A percentile compares a stretch with the other conserved stretches of the same genome.
These are phyloP conservation scores for Phytophthora sansomeana DNA, from an alignment of 352 stramenopile genomes.

Conservation along the genomic window DNA sequence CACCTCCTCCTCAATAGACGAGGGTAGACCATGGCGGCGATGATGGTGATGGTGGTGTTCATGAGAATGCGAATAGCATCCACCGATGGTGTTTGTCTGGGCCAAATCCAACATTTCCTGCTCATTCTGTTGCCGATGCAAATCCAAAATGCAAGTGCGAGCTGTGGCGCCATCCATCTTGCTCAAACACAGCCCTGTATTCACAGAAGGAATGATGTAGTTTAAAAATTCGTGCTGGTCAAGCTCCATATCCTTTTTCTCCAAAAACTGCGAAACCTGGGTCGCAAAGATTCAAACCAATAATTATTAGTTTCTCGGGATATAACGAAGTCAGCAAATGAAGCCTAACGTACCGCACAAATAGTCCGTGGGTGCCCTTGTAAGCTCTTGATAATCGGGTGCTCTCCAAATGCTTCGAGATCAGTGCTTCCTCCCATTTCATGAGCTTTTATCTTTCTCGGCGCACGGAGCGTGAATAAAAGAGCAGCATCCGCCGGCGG, in stretches of 20 bases:
- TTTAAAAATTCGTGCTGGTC: conserved; percentile 83
- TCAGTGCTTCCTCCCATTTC: conserved; percentile 82
- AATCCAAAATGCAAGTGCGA: conserved; percentile 15
- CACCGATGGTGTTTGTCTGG: conserved; percentile 8
- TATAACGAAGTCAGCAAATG: neutral
- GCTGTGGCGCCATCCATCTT: conserved; percentile 27
- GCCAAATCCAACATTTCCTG: conserved; percentile 19
- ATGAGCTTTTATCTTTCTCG: conserved; percentile 76
- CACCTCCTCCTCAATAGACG: conserved; percentile 22
- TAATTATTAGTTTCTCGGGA: neutral
- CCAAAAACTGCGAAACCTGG: conserved; percentile 79
- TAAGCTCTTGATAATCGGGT: conserved; percentile 71
- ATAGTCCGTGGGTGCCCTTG: conserved; percentile 75
- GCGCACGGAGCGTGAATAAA: conserved; percentile 78
- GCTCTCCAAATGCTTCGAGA: conserved; percentile 63
- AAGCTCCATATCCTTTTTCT: conserved; percentile 87
- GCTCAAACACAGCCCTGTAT: conserved; percentile 65
- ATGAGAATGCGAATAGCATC: conserved; percentile 27
- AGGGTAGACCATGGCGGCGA: conserved; percentile 27
- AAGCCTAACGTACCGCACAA: conserved; percentile 55
- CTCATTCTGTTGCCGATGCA: conserved; percentile 9
- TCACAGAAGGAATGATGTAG: conserved; percentile 85
- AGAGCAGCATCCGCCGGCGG: conserved; percentile 71
- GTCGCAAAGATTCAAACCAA: neutral
- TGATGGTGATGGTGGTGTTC: conserved; percentile 40